Percentiles rank a stretch among this genome's conserved stretches.
These are phyloP conservation scores for Fusarium sp. DNA, from an alignment of 2,329 filamentous ascomycete species.

Conservation along the genomic window DNA sequence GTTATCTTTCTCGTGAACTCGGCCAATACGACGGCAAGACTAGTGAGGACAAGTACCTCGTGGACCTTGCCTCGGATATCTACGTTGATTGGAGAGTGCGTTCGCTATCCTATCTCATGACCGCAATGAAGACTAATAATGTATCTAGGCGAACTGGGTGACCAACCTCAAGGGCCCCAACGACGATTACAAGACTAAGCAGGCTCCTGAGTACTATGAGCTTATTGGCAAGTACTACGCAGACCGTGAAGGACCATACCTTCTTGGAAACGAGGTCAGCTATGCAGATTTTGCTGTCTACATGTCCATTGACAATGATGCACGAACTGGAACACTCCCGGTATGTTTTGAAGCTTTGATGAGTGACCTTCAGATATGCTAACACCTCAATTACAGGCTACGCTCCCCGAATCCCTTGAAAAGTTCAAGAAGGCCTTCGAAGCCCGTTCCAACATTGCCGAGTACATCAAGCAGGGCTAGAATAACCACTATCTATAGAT, in stretches of 20 bases:
- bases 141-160: conserved; percentile 13
- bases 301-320: conserved; percentile 31
- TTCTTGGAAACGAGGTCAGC: conserved; percentile 25
- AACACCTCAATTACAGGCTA: too few species aligned
- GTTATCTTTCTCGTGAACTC: conserved; percentile 25
- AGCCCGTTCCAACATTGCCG: conserved; percentile 24
- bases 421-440: conserved; percentile 31
- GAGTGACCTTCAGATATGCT: not conserved
- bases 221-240: conserved; percentile 26
- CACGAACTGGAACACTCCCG: conserved; percentile 23
- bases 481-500: too few species aligned
- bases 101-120: accelerated
- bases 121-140: too few species aligned
- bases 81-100: conserved; percentile 33
- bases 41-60: conserved; percentile 22
- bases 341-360: not conserved
- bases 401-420: conserved; percentile 11
- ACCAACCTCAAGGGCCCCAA: not conserved
- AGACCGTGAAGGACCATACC: conserved; percentile 31
- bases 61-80: conserved; percentile 20
- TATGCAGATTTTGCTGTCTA: conserved; percentile 34
- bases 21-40: conserved; percentile 34
- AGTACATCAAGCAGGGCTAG: conserved; percentile 26
- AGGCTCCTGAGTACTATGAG: conserved; percentile 21
- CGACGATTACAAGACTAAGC: conserved; percentile 29